These are phyloP conservation scores for Ascocoryne sarcoides DNA, from an alignment of 2,329 filamentous ascomycete species.

Conservation along the genomic window DNA sequence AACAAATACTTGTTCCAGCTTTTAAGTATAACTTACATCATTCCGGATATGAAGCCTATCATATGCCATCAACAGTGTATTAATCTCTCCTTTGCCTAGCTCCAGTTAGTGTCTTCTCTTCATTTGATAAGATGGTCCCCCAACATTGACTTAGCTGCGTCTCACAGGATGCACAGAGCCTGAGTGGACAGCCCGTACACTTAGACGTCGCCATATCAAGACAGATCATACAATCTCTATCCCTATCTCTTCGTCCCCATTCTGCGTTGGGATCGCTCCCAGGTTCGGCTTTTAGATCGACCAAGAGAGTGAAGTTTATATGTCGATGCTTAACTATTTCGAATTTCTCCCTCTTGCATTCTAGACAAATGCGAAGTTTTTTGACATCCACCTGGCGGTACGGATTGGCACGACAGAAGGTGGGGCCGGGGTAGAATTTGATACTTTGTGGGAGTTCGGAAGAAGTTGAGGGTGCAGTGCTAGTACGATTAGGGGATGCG, in stretches of 20 bases:
- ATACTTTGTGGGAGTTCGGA: neutral
- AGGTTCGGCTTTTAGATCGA: neutral
- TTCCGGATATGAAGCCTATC: neutral
- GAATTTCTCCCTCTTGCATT: neutral
- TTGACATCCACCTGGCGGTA: neutral
- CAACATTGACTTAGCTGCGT: neutral
- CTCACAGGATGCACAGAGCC: neutral
- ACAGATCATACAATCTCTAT: neutral
- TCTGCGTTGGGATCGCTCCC: neutral
- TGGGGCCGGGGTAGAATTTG: neutral
- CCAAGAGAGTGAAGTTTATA: neutral
- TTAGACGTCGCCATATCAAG: neutral
- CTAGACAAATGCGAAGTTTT: neutral
- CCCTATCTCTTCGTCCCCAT: neutral
- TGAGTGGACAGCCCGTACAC: neutral
- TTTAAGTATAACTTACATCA: neutral
- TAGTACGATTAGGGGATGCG: neutral
- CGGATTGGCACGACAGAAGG: neutral
- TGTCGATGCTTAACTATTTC: neutral
- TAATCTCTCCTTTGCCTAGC: conserved; percentile 1
- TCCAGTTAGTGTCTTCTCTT: neutral
- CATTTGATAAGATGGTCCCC: neutral
- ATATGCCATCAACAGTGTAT: neutral
- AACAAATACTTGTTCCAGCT: neutral
- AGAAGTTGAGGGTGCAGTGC: neutral